Conservation (phyloP, 768 basidiomycete genomes). For the Phylloporus rhodoxanthus region DNA sequence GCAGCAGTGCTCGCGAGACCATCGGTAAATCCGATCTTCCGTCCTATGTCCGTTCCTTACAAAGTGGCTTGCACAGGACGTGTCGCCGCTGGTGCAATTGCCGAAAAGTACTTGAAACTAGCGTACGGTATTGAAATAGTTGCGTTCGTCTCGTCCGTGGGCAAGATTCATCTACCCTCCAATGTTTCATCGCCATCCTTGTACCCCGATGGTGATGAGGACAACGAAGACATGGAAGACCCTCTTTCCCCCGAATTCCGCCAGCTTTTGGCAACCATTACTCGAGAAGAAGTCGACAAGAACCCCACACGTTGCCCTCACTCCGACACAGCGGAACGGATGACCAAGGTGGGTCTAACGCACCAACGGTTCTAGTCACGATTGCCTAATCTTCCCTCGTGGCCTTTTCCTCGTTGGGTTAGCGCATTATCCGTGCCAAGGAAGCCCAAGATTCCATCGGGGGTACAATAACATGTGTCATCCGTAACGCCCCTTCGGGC, state of each 20-base stretch:
- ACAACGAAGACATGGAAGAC: conserved; percentile 61
- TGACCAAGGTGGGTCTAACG: conserved; percentile 63
- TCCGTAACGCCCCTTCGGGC: conserved; percentile 84
- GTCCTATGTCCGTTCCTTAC: conserved; percentile 3
- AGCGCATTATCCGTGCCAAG: conserved; percentile 95
- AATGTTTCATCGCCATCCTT: conserved; percentile 38
- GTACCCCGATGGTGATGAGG: conserved; percentile 44
- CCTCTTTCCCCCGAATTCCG: conserved; percentile 79
- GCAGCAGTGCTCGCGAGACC: conserved; percentile 93
- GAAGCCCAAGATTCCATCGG: conserved; percentile 90
- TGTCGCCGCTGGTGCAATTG: conserved; percentile 97
- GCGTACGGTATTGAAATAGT: conserved; percentile 92
- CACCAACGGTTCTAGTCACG: not conserved
- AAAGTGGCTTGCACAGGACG: conserved; percentile 49
- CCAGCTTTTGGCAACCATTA: conserved; percentile 68
- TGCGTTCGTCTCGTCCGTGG: conserved; percentile 94
- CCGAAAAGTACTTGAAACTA: conserved; percentile 86
- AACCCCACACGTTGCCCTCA: conserved; percentile 89
- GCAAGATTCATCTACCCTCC: conserved; percentile 79
- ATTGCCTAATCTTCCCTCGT: conserved; percentile 33
- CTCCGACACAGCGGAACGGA: conserved; percentile 76
- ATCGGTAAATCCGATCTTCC: conserved; percentile 53
- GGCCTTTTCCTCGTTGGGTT: conserved; percentile 6
- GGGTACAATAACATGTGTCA: conserved; percentile 95
- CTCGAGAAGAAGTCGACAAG: conserved; percentile 84